Conservation (phyloP, 2,329 filamentous ascomycete species). For the Cladosporium sphaerospermum region DNA sequence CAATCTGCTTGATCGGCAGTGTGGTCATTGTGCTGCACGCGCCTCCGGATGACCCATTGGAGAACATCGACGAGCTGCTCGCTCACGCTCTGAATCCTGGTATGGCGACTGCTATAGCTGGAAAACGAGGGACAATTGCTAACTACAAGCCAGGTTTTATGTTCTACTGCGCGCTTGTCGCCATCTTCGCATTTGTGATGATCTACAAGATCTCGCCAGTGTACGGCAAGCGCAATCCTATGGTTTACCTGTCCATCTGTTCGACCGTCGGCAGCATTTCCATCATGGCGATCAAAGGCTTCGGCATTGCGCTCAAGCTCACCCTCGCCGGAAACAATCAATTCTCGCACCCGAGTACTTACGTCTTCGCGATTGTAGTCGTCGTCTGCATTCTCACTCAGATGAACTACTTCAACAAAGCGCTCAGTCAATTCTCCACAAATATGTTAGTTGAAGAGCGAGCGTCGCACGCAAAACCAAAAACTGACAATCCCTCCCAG, state of each 20-base stretch:
- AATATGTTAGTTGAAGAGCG: slow-evolving; percentile 65
- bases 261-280: slow-evolving; percentile 94
- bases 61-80: slow-evolving; percentile 87
- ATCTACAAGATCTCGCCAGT: slow-evolving; percentile 89
- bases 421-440: slow-evolving; percentile 89
- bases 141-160: slow-evolving; percentile 63
- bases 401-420: slow-evolving; percentile 99
- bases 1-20: slow-evolving; percentile 90
- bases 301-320: slow-evolving; percentile 94
- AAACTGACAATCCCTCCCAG: slow-evolving; percentile 39
- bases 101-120: slow-evolving; percentile 39
- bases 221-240: slow-evolving; percentile 89
- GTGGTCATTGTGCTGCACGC: slow-evolving; percentile 97
- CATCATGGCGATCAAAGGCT: slow-evolving; percentile 98
- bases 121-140: slow-evolving; percentile 5
- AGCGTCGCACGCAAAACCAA: background rate
- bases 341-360: slow-evolving; percentile 89
- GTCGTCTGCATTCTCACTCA: slow-evolving; percentile 92
- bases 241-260: slow-evolving; percentile 96
- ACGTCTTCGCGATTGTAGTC: slow-evolving; percentile 93
- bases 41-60: slow-evolving; percentile 84
- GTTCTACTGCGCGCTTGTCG: slow-evolving; percentile 73
- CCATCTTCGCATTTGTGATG: slow-evolving; percentile 83
- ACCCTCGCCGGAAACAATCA: slow-evolving; percentile 92
- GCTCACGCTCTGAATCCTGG: slow-evolving; percentile 85